A percentile compares a stretch with the other conserved stretches of the same genome.
Evolutionary conservation across 495 filamentous ascomycete species (phyloP).

Genomic region (Xylaria grammica): DNA sequence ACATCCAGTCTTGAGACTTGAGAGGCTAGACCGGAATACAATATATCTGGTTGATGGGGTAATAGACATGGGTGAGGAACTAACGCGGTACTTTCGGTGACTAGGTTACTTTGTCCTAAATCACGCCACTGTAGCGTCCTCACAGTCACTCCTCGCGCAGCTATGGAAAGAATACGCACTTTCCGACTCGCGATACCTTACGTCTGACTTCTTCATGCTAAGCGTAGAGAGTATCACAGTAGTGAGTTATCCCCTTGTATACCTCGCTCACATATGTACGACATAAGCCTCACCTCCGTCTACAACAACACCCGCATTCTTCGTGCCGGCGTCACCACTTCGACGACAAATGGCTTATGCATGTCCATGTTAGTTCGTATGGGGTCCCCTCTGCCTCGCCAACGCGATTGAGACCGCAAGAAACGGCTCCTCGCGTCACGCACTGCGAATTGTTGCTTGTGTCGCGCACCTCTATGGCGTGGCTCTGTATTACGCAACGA

Average conservation of each 20-base stretch:
- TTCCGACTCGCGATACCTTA: slow-evolving; percentile 84
- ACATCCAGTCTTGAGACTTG: background rate
- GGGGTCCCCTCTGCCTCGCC: slow-evolving; percentile 81
- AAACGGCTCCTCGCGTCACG: slow-evolving; percentile 64
- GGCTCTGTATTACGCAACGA: slow-evolving; percentile 83
- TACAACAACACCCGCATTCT: background rate
- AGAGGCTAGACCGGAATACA: too few species aligned
- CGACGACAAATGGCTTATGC: background rate
- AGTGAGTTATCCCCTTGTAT: slow-evolving; percentile 51
- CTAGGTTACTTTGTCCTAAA: slow-evolving; percentile 77
- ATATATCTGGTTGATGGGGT: too few species aligned
- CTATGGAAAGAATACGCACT: slow-evolving; percentile 89
- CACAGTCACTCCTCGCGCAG: slow-evolving; percentile 67
- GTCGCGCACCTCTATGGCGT: slow-evolving; percentile 87
- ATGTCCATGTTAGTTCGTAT: slow-evolving; percentile 55
- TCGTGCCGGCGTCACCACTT: background rate
- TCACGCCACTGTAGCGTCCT: slow-evolving; percentile 52
- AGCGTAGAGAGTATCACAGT: slow-evolving; percentile 85
- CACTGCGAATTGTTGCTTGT: slow-evolving; percentile 73
- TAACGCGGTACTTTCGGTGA: background rate
- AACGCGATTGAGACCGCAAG: slow-evolving; percentile 66
- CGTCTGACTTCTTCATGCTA: slow-evolving; percentile 77
- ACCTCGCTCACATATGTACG: background rate
- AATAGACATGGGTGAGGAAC: too few species aligned
- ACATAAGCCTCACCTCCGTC: too few species aligned